These are phyloP conservation scores for Starmerella sirachaensis DNA, from an alignment of 805 yeast species.

Conservation along the genomic window DNA sequence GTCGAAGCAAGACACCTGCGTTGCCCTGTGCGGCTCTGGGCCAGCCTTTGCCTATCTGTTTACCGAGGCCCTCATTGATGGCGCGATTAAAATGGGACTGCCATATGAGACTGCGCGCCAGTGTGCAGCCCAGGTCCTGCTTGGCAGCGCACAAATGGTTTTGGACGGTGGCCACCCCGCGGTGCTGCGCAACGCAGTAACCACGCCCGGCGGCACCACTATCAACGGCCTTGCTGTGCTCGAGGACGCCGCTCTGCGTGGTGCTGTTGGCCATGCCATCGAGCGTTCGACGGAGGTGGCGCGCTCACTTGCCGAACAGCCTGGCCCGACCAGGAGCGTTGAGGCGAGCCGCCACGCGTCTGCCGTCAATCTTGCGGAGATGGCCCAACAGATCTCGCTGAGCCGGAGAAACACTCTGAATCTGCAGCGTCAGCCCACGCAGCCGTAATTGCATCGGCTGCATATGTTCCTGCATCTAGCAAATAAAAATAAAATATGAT, in stretches of 20 bases:
- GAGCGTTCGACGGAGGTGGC: constrained; percentile 88
- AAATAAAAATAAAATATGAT: too few species aligned
- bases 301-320: constrained; percentile 14
- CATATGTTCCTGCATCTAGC: too few species aligned
- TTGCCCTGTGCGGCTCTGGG: constrained; percentile 90
- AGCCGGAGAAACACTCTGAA: constrained; percentile 22
- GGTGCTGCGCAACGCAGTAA: constrained; percentile 69
- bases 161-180: constrained; percentile 82
- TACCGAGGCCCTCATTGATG: constrained; percentile 86
- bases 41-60: constrained; percentile 86
- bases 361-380: constrained; percentile 22
- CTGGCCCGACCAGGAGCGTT: constrained; percentile 12
- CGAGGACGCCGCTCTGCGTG: constrained; percentile 84
- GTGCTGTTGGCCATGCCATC: constrained; percentile 77
- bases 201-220: constrained; percentile 97
- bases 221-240: constrained; percentile 86
- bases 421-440: constrained; percentile 21
- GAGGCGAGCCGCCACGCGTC: constrained; percentile 20
- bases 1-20: constrained; percentile 91
- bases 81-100: constrained; percentile 89
- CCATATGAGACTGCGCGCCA: constrained; percentile 72
- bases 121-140: constrained; percentile 86
- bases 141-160: constrained; percentile 88
- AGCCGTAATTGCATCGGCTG: too few species aligned
- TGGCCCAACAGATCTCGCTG: constrained; percentile 24